These are phyloP conservation scores for Barbarea vulgaris DNA, from an alignment of 345 rosid species.

Conservation along the genomic window DNA sequence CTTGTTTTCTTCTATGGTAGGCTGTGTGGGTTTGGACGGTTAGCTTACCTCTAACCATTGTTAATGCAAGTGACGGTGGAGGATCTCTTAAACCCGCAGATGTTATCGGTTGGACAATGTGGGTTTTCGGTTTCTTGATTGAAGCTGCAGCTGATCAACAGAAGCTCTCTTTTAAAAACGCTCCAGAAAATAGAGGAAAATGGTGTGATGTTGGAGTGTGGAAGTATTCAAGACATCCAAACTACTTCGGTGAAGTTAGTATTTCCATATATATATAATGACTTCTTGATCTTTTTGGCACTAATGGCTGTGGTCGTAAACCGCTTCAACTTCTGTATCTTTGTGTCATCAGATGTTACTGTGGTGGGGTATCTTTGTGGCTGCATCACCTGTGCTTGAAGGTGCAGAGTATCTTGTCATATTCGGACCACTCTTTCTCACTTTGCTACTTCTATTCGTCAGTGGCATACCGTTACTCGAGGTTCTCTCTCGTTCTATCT, in stretches of 20 bases:
- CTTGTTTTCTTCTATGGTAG: conserved; percentile 43
- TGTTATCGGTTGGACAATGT: conserved; percentile 84
- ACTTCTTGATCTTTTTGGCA: not conserved
- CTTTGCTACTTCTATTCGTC: conserved; percentile 74
- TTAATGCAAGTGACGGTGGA: conserved; percentile 68
- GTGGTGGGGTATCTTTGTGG: conserved; percentile 93
- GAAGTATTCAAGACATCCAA: conserved; percentile 84
- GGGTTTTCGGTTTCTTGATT: conserved; percentile 59
- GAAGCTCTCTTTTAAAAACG: conserved; percentile 74
- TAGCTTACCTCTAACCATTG: conserved; percentile 84
- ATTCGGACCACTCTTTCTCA: conserved; percentile 80
- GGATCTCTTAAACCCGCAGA: conserved; percentile 62
- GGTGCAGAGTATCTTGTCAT: conserved; percentile 90
- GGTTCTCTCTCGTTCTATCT: conserved; percentile 47
- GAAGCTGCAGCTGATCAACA: conserved; percentile 93
- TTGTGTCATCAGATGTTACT: conserved; percentile 59
- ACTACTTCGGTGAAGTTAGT: conserved; percentile 91
- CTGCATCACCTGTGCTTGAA: conserved; percentile 67
- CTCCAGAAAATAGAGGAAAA: conserved; percentile 79
- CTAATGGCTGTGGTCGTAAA: not conserved
- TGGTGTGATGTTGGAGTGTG: conserved; percentile 90
- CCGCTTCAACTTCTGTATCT: not conserved
- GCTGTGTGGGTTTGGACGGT: conserved; percentile 98
- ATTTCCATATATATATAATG: not conserved
- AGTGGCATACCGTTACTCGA: conserved; percentile 95